These are phyloP conservation scores for Lipomyces spencermartinsiae DNA, from an alignment of 805 yeast species.

Conservation along the genomic window DNA sequence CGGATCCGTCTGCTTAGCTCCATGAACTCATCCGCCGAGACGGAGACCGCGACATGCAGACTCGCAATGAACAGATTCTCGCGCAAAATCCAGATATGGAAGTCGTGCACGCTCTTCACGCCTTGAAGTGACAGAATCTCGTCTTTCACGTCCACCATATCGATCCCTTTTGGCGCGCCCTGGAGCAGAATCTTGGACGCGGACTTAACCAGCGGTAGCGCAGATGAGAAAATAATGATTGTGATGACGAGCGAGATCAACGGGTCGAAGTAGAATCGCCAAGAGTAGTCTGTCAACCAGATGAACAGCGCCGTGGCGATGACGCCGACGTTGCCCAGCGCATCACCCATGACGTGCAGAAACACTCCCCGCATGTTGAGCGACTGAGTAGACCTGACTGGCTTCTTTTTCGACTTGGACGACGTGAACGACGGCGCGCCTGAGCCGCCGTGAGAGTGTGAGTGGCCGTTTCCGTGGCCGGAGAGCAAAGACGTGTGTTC, in stretches of 20 bases:
- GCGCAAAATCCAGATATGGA: constrained; percentile 95
- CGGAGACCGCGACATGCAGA: constrained; percentile 77
- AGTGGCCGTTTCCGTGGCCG: constrained; percentile 44
- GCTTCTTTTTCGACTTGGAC: constrained; percentile 34
- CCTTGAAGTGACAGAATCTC: constrained; percentile 73
- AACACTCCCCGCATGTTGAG: constrained; percentile 97
- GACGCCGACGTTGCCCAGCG: constrained; percentile 93
- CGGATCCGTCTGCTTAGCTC: constrained; percentile 77
- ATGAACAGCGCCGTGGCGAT: constrained; percentile 87
- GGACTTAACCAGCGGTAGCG: constrained; percentile 84
- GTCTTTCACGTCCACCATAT: constrained; percentile 72
- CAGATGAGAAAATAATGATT: constrained; percentile 84
- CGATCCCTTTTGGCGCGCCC: constrained; percentile 86
- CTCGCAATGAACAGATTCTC: constrained; percentile 88
- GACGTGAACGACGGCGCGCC: constrained; percentile 27
- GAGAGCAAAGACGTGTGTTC: constrained; percentile 45
- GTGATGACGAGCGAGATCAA: constrained; percentile 84
- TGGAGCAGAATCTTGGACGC: constrained; percentile 88
- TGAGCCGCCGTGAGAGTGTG: constrained; percentile 18
- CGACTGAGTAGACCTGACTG: constrained; percentile 56
- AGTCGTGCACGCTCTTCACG: constrained; percentile 87
- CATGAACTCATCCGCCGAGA: constrained; percentile 66
- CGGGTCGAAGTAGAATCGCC: constrained; percentile 91
- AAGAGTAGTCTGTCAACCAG: constrained; percentile 89
- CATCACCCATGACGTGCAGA: constrained; percentile 94